Evolutionary conservation across 2,329 filamentous ascomycete genomes (phyloP), one percentile per base, ranked within the genome.

Genomic region (Rugonectria rugulosa): DNA sequence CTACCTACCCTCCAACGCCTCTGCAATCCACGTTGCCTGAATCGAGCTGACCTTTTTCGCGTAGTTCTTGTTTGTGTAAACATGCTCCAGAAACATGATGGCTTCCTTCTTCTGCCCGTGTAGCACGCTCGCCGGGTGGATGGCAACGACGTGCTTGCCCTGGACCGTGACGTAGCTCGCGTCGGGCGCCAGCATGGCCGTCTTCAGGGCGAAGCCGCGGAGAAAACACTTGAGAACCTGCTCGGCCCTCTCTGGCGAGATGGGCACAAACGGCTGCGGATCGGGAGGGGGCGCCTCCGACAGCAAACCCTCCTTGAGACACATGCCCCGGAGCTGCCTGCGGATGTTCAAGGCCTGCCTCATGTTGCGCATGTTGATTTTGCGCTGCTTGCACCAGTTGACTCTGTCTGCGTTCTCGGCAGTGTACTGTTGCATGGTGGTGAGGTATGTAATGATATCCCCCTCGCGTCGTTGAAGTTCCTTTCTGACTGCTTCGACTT

Each of bases 11-110:
- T 78, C 75, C 44, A 81, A 61, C 2, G 78, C 78, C 60, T 84
- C 80, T 0, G 77, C 70, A 14, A 88, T 82, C 86, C 86, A 88
- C 21, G 78, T 73, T 0, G 81, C 82, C 56, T 86, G 81, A 14
- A 88, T 79, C 1, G 79, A 80, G 70, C 83, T 87, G 56, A 88
- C 85, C 69, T 85, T 88, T 69, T 87, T 88, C 0, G 82, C 86
- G 56, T 88, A 88, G 64, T 84, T 88, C 72, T 86, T 87, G 49
- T 81, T 81, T 1, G 86, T 89, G 63, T 83, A 88, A 0, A 88
- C 84, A 60, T 88, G 83, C 60, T 89, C 86, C 9, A 88, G 68
- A 58, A 88, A 89, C 85, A 89, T 86, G 67, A 89, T 87, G 4
- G 85, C 85, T 70, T 88, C 85, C 65, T 79, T 81, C 71, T 87